Base-by-base conservation (phyloP, 148 eudicot species). In the Camellia lanceoleosa region DNA sequence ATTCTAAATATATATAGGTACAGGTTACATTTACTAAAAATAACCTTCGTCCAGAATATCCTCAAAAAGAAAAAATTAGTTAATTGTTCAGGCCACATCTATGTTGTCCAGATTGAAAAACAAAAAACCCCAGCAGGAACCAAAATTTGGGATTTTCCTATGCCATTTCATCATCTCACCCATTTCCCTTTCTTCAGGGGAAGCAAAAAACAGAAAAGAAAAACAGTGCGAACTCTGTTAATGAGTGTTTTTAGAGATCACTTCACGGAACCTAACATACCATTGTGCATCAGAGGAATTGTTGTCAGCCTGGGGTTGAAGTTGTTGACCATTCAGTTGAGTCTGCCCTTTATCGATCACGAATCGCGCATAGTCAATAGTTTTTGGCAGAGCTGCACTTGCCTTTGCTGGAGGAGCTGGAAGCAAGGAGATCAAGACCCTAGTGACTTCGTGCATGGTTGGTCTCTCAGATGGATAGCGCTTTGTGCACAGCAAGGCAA, bases 401-500 rank as follows among this genome's bases (percentile, higher is more conserved):
- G 85, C 58, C 47, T 87, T 86, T 2, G 81, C 42, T 0, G 74
- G 79, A 43, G 86, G 90, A 3, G 91, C 75, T 5, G 91, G 93
- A 77, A 87, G 87, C 78, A 91, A 62, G 5, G 93, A 90, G 4
- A 78, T 72, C 15, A 91, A 84, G 10, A 91, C 87, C 58, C 81
- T 79, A 7, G 90, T 66, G 41, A 90, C 95, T 52, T 88, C 89
- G 6, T 89, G 91, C 95, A 91, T 91, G 0, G 90, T 91, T 18
- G 95, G 95, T 55, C 93, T 83, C 75, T 91, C 95, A 7, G 84
- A 86, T 2, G 92, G 92, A 41, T 81, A 65, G 7, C 63, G 86
- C 81, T 82, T 89, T 5, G 93, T 88, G 87, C 95, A 91, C 47
- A 91, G 81, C 73, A 91, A 62, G 7, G 95, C 93, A 47, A 91